A percentile compares a stretch with the other conserved stretches of the same genome.
Evolutionary conservation across 352 stramenopile species (phyloP).

Genomic region (Globisporangium heterothallicum): DNA sequence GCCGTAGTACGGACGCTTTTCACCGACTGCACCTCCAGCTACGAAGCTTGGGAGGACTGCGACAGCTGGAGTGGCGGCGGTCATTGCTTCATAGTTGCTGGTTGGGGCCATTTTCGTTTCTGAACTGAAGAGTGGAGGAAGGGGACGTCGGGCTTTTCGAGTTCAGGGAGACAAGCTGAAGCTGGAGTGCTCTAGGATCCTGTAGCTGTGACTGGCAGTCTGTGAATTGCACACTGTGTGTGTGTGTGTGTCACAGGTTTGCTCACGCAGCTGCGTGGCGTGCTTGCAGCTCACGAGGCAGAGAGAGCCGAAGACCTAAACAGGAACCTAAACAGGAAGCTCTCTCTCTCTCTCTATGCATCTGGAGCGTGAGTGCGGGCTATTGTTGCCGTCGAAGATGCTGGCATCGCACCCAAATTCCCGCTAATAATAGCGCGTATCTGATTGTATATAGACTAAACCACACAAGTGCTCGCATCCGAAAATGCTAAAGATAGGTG

Average conservation of each 20-base stretch:
- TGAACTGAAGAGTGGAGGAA: conserved; percentile 10
- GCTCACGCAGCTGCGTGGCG: background rate
- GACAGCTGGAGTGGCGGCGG: conserved; percentile 3
- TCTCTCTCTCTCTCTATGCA: no score
- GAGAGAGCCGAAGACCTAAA: background rate
- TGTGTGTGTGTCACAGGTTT: conserved; percentile 13
- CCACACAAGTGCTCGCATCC: no score
- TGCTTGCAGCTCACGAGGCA: no score
- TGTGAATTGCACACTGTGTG: conserved; percentile 59
- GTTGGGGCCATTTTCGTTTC: conserved; percentile 28
- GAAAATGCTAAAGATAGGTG: background rate
- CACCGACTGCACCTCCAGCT: background rate
- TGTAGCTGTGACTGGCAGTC: conserved; percentile 6
- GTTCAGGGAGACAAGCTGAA: background rate
- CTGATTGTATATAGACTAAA: no score
- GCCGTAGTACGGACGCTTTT: conserved; percentile 43
- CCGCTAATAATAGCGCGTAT: no score
- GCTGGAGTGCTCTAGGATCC: background rate
- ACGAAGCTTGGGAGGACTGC: conserved; percentile 2
- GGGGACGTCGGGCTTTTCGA: background rate
- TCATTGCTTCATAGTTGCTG: conserved; percentile 16
- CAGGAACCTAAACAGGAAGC: no score
- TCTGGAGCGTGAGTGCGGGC: background rate
- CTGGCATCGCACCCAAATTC: background rate
- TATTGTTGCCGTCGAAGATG: background rate